Conservation (phyloP, 1,284 basidiomycete genomes). For the Puccinia novopanici region DNA sequence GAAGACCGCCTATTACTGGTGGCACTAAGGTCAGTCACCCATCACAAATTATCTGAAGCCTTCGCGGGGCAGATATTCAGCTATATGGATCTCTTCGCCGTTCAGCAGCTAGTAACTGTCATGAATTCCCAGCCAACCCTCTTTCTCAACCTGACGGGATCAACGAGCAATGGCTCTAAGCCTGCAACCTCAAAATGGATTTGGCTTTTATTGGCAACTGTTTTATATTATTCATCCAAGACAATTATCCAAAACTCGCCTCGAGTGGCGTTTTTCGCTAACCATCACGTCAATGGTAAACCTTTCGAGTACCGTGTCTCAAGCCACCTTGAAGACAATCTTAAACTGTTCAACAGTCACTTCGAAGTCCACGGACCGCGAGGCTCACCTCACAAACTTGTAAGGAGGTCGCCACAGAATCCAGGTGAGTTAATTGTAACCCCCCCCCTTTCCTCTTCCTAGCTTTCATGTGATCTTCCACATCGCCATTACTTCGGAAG, state of each 20-base stretch:
- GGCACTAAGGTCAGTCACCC: background rate
- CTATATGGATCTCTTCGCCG: background rate
- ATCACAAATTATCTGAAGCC: background rate
- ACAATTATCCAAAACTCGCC: background rate
- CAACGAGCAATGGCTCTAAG: background rate
- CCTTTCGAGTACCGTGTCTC: background rate
- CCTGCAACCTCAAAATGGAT: conserved; percentile 14
- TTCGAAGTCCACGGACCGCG: background rate
- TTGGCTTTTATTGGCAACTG: background rate
- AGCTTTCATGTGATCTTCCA: background rate
- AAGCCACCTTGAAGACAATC: background rate
- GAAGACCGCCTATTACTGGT: no score
- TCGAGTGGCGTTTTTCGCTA: background rate
- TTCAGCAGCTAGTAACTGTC: background rate
- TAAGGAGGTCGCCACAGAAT: background rate
- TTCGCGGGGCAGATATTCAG: background rate
- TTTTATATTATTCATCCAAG: background rate
- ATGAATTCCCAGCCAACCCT: background rate
- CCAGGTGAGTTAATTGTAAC: background rate
- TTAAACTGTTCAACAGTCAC: background rate
- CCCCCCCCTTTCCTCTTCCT: background rate
- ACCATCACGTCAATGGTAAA: background rate
- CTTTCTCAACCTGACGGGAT: background rate
- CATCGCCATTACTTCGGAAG: background rate
- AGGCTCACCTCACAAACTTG: background rate